Evolutionary conservation across 2,329 filamentous ascomycete species (phyloP), one percentile per base, ranked within the genome.

Genomic region (Hirsutella minnesotensis): DNA sequence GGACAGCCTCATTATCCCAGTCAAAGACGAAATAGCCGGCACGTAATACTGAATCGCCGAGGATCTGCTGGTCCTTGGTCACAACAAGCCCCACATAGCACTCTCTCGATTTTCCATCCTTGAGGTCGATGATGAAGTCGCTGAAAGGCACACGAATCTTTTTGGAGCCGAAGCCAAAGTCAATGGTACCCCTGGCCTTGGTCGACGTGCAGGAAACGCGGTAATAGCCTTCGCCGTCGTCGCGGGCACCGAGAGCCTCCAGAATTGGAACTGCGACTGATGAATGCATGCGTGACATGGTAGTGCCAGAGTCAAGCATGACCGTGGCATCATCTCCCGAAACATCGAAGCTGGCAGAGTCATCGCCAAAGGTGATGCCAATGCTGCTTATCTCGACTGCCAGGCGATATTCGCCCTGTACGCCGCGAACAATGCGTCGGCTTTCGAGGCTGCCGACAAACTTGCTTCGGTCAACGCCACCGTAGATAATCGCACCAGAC

Each of bases 301-400:
- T 74, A 2, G 70, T 69, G 41, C 73, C 73, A 3, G 68, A 71
- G 57, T 77, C 73, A 41, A 77, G 61, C 53, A 72, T 62, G 19
- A 70, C 65, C 39, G 62, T 64, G 9, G 60, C 51, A 20, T 69
- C 65, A 7, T 54, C 45, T 2, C 44, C 47, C 2, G 43, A 35
- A 1, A 65, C 50, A 15, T 46, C 40, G 47, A 56, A 59, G 39
- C 45, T 53, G 31, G 20, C 1, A 51, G 45, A 7, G 46, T 35
- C 19, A 44, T 50, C n/a, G 40, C 41, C 13, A 57, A 27, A n/a
- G 2, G 56, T 58, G 19, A 64, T 41, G 10, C 62, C 61, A 2
- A 67, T 40, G 3, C 48, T 55, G 15, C 48, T 47, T 4, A 67
- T 43, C 16, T 50, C 44, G 29, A 64, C 56, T 13, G 58, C 62